Conservation (phyloP, 2,329 filamentous ascomycete genomes). For the Alternaria sp. region DNA sequence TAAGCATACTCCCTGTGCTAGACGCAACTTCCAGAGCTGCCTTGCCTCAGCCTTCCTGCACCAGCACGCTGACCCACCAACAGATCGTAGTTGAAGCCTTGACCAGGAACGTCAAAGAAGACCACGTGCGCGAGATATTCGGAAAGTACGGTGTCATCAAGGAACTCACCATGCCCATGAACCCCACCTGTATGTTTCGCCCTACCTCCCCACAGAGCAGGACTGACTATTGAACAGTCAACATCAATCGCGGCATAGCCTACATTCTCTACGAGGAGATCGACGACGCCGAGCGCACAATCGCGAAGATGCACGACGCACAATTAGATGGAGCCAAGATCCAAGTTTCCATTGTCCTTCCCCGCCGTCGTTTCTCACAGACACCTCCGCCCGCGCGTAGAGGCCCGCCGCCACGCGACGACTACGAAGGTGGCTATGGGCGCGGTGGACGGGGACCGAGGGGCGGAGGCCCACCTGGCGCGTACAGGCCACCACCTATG, state of each 20-base stretch:
- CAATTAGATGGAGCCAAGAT: constrained; percentile 84
- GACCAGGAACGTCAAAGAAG: constrained; percentile 91
- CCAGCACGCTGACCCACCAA: constrained; percentile 1
- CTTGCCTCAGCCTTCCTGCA: neutral
- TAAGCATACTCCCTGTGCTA: constrained; percentile 13
- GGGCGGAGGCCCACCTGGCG: constrained; percentile 45
- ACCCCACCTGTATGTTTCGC: constrained; percentile 72
- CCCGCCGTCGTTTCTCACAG: constrained; percentile 79
- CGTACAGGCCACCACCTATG: constrained; percentile 47
- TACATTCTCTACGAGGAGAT: constrained; percentile 85
- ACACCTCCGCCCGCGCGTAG: constrained; percentile 75
- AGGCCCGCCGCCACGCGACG: constrained; percentile 48
- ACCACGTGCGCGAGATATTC: constrained; percentile 91
- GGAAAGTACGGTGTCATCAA: constrained; percentile 83
- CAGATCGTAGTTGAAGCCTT: constrained; percentile 96
- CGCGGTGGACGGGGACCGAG: constrained; percentile 20
- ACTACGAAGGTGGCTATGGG: constrained; percentile 24
- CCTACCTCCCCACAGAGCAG: neutral
- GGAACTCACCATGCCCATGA: constrained; percentile 89
- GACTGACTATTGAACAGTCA: constrained; percentile 60
- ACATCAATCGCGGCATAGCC: constrained; percentile 89
- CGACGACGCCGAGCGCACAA: constrained; percentile 82
- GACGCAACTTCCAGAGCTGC: neutral
- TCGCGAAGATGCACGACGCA: constrained; percentile 98
- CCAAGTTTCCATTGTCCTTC: constrained; percentile 87